Evolutionary conservation across 805 yeast species (phyloP), one percentile per base, ranked within the genome.

Genomic region (Candida namnaoensis): DNA sequence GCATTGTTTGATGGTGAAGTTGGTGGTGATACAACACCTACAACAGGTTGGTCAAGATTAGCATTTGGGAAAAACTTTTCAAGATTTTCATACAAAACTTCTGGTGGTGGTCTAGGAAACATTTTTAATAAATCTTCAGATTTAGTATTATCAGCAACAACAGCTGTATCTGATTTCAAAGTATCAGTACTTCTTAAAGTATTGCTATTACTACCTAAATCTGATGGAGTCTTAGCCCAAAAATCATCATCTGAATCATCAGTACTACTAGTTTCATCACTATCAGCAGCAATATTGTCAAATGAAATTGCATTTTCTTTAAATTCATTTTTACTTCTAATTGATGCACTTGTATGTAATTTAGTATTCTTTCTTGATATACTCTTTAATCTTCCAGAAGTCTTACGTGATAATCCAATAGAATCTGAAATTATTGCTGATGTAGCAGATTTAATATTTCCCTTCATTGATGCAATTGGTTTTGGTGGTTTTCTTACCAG

Each of bases 41-140:
- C 76, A 32, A 93, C 87, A 3, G 97, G 95, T 52, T 82, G 84
- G 57, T 93, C 99, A 45, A 93, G 71, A 61, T 91, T 91, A 0
- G 97, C 80, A 51, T 84, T 74, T 0, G 99, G 99, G 69, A 93
- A 93, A 58, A 85, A 93, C 54, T 77, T 76, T 50, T 93, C 99
- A 47, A 93, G 72, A 52, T 93, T 90, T 42, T 88, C 87, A 57
- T 90, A 93, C 28, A 93, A 82, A 35, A 86, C 95, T 54, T 91
- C 98, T 1, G 95, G 83, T 0, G 98, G 88, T 2, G 99, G 99
- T 57, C 99, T 78, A 13, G 93, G 82, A 7, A 82, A 80, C 87
- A 81, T 77, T 42, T 64, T 64, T 26, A 54, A 44, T 24, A 52
- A 67, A 47, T 12, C 58, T 8, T 43, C 66, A 32, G 15, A 9